Conservation (phyloP, 768 basidiomycete species). For the Pulveroboletus ravenelii region DNA sequence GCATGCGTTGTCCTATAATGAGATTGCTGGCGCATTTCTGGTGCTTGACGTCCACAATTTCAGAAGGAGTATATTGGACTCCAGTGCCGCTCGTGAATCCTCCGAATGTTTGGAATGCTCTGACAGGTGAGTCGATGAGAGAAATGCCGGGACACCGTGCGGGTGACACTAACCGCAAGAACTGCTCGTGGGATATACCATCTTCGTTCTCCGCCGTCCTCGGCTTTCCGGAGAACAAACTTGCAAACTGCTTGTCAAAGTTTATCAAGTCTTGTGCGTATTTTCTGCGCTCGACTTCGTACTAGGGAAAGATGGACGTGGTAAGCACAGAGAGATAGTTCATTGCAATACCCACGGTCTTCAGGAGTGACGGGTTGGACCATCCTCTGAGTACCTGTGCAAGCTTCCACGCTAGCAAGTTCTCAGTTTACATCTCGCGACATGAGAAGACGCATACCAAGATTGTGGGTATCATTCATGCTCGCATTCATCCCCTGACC, state of each 20-base stretch:
- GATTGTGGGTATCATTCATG: conserved; percentile 72
- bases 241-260: conserved; percentile 63
- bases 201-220: conserved; percentile 38
- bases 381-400: conserved; percentile 41
- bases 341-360: conserved; percentile 32
- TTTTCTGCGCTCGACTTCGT: conserved; percentile 61
- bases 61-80: conserved; percentile 37
- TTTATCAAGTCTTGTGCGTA: conserved; percentile 70
- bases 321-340: neutral
- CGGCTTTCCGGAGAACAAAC: conserved; percentile 67
- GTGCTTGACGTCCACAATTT: conserved; percentile 30
- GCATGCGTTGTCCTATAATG: conserved; percentile 37
- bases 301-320: conserved; percentile 36
- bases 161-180: conserved; percentile 27
- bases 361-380: conserved; percentile 35
- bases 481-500: conserved; percentile 78
- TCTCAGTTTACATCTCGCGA: conserved; percentile 46
- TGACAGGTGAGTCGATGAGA: conserved; percentile 11
- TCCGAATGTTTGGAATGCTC: conserved; percentile 36
- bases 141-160: neutral
- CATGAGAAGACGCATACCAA: conserved; percentile 35
- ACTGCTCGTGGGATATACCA: conserved; percentile 33
- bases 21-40: conserved; percentile 31
- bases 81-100: conserved; percentile 37
- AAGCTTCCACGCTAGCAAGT: conserved; percentile 41